Conservation (phyloP, 2,329 filamentous ascomycete species). For the Ceratocystis lukuohia region DNA sequence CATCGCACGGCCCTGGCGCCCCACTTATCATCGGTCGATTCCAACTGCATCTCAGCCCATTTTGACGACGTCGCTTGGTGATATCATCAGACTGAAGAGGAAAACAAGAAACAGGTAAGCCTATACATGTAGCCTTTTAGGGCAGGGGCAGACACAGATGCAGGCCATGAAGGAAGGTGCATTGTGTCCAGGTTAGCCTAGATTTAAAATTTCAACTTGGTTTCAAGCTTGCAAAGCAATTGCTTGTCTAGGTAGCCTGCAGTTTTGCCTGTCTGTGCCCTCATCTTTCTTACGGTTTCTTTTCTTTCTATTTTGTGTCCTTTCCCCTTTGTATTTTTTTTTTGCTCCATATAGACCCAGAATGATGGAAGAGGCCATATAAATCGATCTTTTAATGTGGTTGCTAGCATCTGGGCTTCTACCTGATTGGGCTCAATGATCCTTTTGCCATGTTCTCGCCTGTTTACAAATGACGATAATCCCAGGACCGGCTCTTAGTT, state of each 20-base stretch:
- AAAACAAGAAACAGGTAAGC: slow-evolving; percentile 3
- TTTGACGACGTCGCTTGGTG: slow-evolving; percentile 18
- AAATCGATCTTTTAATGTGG: not conserved
- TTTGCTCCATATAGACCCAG: not conserved
- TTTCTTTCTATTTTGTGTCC: not conserved
- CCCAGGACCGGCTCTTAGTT: not conserved
- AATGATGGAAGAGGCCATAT: not conserved
- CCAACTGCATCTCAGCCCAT: slow-evolving; percentile 18
- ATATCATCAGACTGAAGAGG: slow-evolving; percentile 15
- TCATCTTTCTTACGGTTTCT: not conserved
- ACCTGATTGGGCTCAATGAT: not conserved
- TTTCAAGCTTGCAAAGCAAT: not conserved
- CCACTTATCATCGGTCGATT: slow-evolving; percentile 20
- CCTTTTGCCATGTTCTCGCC: slow-evolving; percentile 7
- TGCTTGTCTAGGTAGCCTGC: not conserved
- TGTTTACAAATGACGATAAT: slow-evolving; percentile 9
- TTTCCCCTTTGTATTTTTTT: not conserved
- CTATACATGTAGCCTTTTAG: not conserved
- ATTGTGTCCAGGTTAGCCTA: not conserved
- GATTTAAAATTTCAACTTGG: not conserved
- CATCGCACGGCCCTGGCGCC: slow-evolving; percentile 15
- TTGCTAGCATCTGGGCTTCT: not conserved
- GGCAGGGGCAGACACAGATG: not conserved
- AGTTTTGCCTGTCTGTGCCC: not conserved
- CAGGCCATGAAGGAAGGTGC: not conserved